phyloP scores from a whole-genome alignment of 2,329 filamentous ascomycete genomes.

The Cytospora paraplurivora region DNA sequence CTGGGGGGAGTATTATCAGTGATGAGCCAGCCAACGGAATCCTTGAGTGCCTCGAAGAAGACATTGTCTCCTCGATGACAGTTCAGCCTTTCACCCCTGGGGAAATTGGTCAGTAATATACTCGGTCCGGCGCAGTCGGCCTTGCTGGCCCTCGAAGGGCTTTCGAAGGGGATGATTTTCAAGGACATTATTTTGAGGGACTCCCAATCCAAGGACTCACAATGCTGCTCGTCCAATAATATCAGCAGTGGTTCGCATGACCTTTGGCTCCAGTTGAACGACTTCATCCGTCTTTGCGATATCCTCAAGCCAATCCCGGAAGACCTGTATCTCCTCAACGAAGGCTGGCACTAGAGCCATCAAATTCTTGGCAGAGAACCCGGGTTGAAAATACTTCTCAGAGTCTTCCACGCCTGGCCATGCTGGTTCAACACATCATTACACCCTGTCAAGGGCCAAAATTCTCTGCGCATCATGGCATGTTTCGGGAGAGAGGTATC shows the following conservation, averaged over 20 bases:
- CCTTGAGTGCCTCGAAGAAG: conserved; percentile 27
- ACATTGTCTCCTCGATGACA: conserved; percentile 26
- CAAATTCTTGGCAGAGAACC: conserved; percentile 42
- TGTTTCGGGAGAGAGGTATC: conserved; percentile 38
- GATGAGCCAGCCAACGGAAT: conserved; percentile 28
- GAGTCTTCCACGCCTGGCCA: conserved; percentile 43
- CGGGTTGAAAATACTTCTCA: conserved; percentile 42
- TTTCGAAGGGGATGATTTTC: not conserved
- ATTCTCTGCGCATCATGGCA: conserved; percentile 33
- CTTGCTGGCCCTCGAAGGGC: not conserved
- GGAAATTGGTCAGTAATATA: not conserved
- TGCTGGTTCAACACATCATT: conserved; percentile 41
- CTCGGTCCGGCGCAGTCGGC: not conserved
- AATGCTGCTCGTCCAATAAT: conserved; percentile 37
- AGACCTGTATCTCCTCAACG: conserved; percentile 27
- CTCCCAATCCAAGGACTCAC: conserved; percentile 30
- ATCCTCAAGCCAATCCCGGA: conserved; percentile 15
- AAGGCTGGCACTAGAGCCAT: conserved; percentile 38
- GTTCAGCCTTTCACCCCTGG: conserved; percentile 26
- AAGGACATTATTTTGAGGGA: not conserved
- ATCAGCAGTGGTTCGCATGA: conserved; percentile 21
- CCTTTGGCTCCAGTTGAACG: conserved; percentile 19
- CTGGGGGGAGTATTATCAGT: conserved; percentile 15
- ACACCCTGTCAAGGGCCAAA: conserved; percentile 37
- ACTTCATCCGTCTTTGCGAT: conserved; percentile 10